These are phyloP conservation scores for Tuber aestivum DNA, from an alignment of 495 filamentous ascomycete species.

Conservation along the genomic window DNA sequence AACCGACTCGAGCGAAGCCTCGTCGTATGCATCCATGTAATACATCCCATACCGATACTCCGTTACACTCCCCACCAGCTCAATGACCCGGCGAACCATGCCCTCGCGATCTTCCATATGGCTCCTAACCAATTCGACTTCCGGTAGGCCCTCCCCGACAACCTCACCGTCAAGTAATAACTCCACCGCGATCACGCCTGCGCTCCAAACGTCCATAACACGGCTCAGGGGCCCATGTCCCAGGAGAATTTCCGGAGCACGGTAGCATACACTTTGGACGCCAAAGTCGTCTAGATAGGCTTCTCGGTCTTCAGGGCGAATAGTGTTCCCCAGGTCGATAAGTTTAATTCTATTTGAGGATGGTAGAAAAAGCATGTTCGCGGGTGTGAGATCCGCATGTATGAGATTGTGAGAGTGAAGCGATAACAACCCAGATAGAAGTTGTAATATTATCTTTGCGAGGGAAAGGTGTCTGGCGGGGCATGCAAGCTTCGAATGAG, in stretches of 20 bases:
- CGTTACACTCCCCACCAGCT: slow-evolving; percentile 34
- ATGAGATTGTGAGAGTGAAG: slow-evolving; percentile 36
- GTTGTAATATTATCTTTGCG: slow-evolving; percentile 36
- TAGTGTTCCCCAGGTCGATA: slow-evolving; percentile 40
- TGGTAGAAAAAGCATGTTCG: slow-evolving; percentile 38
- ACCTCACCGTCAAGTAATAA: slow-evolving; percentile 31
- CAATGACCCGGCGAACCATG: slow-evolving; percentile 30
- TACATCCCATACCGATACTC: slow-evolving; percentile 30
- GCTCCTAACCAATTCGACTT: slow-evolving; percentile 28
- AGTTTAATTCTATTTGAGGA: slow-evolving; percentile 35
- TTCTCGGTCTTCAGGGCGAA: slow-evolving; percentile 25
- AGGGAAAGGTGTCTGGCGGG: slow-evolving; percentile 31
- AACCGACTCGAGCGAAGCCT: slow-evolving; percentile 26
- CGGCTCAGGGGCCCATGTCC: slow-evolving; percentile 32
- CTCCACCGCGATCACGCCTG: slow-evolving; percentile 38
- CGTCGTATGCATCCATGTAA: slow-evolving; percentile 26
- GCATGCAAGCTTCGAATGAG: slow-evolving; percentile 28
- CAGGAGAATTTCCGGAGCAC: slow-evolving; percentile 40
- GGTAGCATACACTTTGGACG: slow-evolving; percentile 38
- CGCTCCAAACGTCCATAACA: slow-evolving; percentile 40
- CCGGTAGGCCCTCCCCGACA: slow-evolving; percentile 23
- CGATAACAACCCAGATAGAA: slow-evolving; percentile 29
- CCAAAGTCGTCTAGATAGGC: slow-evolving; percentile 34
- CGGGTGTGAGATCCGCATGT: slow-evolving; percentile 40
- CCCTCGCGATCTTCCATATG: slow-evolving; percentile 25